phyloP scores from a whole-genome alignment of 306 rosid genomes.

The Lagenaria siceraria region DNA sequence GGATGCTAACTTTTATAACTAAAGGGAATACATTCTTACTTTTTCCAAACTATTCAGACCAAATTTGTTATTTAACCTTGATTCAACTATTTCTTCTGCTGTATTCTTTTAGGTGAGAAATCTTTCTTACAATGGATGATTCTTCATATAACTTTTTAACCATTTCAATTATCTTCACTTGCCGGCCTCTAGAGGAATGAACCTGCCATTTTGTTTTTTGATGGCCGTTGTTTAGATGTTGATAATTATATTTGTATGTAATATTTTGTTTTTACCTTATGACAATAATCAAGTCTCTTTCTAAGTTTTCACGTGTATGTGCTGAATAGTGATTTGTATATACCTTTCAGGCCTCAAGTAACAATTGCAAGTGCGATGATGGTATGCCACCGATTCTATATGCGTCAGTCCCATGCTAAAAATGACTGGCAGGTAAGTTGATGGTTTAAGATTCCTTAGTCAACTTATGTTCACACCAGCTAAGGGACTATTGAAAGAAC shows the following conservation, averaged over 20 bases:
- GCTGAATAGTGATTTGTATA: not conserved
- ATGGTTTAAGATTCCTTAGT: not conserved
- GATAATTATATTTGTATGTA: not conserved
- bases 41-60: too few species aligned
- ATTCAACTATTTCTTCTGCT: slow-evolving; percentile 1
- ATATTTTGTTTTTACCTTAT: not conserved
- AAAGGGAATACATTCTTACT: too few species aligned
- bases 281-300: not conserved
- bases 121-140: not conserved
- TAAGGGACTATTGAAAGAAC: too few species aligned
- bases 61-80: too few species aligned
- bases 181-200: not conserved
- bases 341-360: slow-evolving; percentile 37
- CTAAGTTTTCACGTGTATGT: not conserved
- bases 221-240: not conserved
- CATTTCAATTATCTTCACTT: not conserved
- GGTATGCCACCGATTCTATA: slow-evolving; percentile 44
- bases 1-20: too few species aligned
- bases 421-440: slow-evolving; percentile 43
- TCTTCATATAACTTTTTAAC: not conserved
- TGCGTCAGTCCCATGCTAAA: slow-evolving; percentile 39
- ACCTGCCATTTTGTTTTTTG: not conserved
- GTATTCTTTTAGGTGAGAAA: not conserved
- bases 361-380: slow-evolving; percentile 41
- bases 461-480: too few species aligned